These are phyloP conservation scores for Aspergillus tamarii DNA, from an alignment of 2,329 filamentous ascomycete species.

Conservation along the genomic window DNA sequence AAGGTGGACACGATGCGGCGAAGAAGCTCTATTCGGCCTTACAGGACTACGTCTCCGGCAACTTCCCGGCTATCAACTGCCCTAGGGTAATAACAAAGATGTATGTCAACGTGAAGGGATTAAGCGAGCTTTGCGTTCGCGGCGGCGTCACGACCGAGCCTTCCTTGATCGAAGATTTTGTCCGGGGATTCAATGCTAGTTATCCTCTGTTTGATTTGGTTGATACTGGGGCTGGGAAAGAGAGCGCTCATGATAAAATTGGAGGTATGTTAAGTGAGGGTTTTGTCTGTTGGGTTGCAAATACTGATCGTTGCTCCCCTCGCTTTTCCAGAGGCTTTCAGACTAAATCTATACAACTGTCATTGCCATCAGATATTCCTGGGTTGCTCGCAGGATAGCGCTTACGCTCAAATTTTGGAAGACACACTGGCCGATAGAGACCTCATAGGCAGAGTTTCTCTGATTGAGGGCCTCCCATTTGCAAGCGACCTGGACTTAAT, in stretches of 20 bases:
- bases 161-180: constrained; percentile 54
- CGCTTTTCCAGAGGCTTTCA: constrained; percentile 53
- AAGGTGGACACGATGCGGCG: constrained; percentile 58
- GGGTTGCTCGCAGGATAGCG: constrained; percentile 61
- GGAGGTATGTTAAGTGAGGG: constrained; percentile 40
- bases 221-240: constrained; percentile 50
- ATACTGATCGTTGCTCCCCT: constrained; percentile 27
- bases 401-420: constrained; percentile 58
- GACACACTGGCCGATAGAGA: constrained; percentile 51
- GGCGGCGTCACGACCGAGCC: constrained; percentile 50
- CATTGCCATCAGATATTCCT: constrained; percentile 65
- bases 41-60: constrained; percentile 46
- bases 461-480: constrained; percentile 61
- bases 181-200: constrained; percentile 58
- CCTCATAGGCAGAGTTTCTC: constrained; percentile 53
- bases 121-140: constrained; percentile 53
- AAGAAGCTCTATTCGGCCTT: constrained; percentile 50
- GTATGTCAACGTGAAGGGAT: constrained; percentile 57
- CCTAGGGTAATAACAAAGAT: constrained; percentile 56
- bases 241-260: constrained; percentile 53
- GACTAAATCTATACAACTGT: constrained; percentile 58
- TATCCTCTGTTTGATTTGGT: constrained; percentile 56
- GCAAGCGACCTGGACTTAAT: constrained; percentile 55
- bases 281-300: constrained; percentile 4
- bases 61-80: constrained; percentile 45